Evolutionary conservation across 1,139 yeast genomes (phyloP).

Genomic region (Nadsonia starkeyi-henricii): DNA sequence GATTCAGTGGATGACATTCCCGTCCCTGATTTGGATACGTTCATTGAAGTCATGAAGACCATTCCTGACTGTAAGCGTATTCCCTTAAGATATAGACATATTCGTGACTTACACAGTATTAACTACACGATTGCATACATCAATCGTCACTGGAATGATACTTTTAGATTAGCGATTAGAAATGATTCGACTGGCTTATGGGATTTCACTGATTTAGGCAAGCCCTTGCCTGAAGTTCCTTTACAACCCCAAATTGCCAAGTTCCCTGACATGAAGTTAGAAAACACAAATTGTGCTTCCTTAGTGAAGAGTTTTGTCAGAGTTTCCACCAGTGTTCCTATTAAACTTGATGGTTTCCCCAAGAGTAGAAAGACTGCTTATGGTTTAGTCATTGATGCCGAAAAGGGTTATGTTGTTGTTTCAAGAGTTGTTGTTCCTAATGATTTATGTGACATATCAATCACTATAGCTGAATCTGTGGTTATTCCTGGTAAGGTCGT

Average conservation of each 20-base stretch:
- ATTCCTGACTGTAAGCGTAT: conserved; percentile 71
- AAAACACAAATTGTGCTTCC: conserved; percentile 35
- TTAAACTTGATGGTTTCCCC: conserved; percentile 63
- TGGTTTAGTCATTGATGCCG: conserved; percentile 73
- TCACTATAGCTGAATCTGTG: conserved; percentile 77
- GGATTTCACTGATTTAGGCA: conserved; percentile 65
- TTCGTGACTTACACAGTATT: conserved; percentile 63
- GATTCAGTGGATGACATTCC: conserved; percentile 66
- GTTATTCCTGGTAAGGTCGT: conserved; percentile 70
- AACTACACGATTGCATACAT: conserved; percentile 48
- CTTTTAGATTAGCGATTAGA: conserved; percentile 59
- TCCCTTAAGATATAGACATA: conserved; percentile 59
- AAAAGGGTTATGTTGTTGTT: conserved; percentile 63
- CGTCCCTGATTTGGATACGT: conserved; percentile 57
- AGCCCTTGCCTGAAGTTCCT: conserved; percentile 37
- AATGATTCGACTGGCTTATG: conserved; percentile 77
- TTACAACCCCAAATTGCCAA: conserved; percentile 8
- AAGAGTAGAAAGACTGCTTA: conserved; percentile 48
- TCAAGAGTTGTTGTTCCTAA: conserved; percentile 75
- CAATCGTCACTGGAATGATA: conserved; percentile 76
- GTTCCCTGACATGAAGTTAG: conserved; percentile 36
- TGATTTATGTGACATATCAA: conserved; percentile 63
- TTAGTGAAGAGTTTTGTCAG: conserved; percentile 51
- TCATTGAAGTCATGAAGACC: conserved; percentile 60
- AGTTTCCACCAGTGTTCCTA: conserved; percentile 50